Percentiles rank a stretch among this genome's conserved stretches.
Conservation (phyloP, 768 basidiomycete genomes). For the Tephrocybe sp. region DNA sequence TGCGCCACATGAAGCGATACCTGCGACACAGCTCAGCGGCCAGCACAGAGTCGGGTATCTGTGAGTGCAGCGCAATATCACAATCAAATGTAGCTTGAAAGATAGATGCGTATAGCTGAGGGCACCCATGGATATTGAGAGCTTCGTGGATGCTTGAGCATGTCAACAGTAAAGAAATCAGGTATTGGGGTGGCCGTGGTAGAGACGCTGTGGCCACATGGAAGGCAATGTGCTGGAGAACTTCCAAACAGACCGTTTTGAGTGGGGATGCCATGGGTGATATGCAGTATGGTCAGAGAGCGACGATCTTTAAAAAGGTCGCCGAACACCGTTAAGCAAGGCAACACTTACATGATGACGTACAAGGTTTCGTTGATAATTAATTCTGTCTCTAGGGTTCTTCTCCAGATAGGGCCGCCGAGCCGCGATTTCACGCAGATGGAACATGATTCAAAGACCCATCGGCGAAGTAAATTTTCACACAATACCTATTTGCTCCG, state of each 20-base stretch:
- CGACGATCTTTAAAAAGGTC: slow-evolving; percentile 5
- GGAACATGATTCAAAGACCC: too few species aligned
- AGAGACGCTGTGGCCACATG: slow-evolving; percentile 39
- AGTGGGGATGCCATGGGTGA: slow-evolving; percentile 44
- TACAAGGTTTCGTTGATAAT: too few species aligned
- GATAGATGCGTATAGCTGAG: slow-evolving; percentile 58
- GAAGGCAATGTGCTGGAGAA: slow-evolving; percentile 57
- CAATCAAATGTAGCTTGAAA: slow-evolving; percentile 53
- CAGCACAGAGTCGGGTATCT: slow-evolving; percentile 39
- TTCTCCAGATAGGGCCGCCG: too few species aligned
- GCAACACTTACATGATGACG: neutral
- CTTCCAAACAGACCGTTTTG: slow-evolving; percentile 51
- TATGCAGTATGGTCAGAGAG: neutral
- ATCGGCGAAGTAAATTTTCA: too few species aligned
- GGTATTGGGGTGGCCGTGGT: slow-evolving; percentile 36
- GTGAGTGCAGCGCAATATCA: slow-evolving; percentile 23
- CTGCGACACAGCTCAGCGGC: slow-evolving; percentile 51
- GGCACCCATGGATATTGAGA: slow-evolving; percentile 41
- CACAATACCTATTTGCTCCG: too few species aligned
- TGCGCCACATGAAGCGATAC: slow-evolving; percentile 47
- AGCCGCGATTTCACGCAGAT: too few species aligned
- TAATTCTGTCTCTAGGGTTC: too few species aligned
- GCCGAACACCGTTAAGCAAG: neutral
- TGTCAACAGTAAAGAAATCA: slow-evolving; percentile 47
- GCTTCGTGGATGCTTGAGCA: slow-evolving; percentile 42